These are phyloP conservation scores for Penicillium sp. DNA, from an alignment of 2,329 filamentous ascomycete genomes.

Conservation along the genomic window DNA sequence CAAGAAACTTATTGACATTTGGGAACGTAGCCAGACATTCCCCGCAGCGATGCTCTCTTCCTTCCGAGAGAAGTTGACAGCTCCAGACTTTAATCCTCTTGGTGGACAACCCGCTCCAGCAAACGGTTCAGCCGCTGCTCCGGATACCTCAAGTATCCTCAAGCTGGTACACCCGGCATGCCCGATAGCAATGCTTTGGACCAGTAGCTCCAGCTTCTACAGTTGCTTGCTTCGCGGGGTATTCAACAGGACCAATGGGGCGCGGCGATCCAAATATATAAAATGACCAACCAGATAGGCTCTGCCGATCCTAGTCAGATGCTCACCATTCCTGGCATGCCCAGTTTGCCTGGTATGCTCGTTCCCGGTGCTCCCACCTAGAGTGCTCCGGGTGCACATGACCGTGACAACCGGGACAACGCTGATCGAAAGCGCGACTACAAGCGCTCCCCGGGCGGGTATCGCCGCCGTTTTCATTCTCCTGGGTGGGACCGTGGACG, in stretches of 20 bases:
- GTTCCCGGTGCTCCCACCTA: conserved; percentile 31
- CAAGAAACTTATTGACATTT: conserved; percentile 91
- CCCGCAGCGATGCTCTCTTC: conserved; percentile 72
- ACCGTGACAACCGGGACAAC: conserved; percentile 58
- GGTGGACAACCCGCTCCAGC: conserved; percentile 21
- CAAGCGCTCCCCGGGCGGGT: conserved; percentile 58
- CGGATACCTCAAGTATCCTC: conserved; percentile 66
- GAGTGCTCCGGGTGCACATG: conserved; percentile 40
- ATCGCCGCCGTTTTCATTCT: conserved; percentile 74
- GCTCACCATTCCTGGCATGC: conserved; percentile 31
- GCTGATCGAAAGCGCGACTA: conserved; percentile 61
- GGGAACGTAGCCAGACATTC: conserved; percentile 94
- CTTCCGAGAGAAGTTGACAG: conserved; percentile 77
- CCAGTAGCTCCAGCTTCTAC: conserved; percentile 70
- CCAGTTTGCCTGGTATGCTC: conserved; percentile 33
- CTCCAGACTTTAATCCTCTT: conserved; percentile 46
- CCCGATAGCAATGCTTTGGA: conserved; percentile 55
- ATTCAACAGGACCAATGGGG: conserved; percentile 75
- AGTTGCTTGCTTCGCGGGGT: conserved; percentile 71
- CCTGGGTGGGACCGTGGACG: conserved; percentile 69
- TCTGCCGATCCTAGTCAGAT: conserved; percentile 34
- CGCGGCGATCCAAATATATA: conserved; percentile 54
- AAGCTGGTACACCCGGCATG: conserved; percentile 31
- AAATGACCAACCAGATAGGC: conserved; percentile 30
- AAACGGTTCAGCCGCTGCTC: conserved; percentile 38